A percentile compares a stretch with the other conserved stretches of the same genome.
Evolutionary conservation across 1,284 basidiomycete species (phyloP).

Genomic region (Hymenochaete sp.): DNA sequence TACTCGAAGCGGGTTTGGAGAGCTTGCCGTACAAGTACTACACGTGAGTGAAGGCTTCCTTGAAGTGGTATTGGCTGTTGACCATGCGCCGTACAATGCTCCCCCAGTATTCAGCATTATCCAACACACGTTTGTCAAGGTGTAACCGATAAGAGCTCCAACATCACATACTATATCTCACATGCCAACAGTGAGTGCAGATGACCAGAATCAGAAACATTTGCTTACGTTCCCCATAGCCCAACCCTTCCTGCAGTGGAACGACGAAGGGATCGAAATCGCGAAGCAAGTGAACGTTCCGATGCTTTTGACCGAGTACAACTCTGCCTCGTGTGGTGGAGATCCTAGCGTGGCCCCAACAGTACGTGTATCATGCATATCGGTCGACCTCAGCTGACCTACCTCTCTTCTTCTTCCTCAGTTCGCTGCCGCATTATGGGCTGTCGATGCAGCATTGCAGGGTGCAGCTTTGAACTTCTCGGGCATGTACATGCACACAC

Average conservation of each 20-base stretch:
- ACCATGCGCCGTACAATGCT: constrained; percentile 22
- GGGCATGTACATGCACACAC: constrained; percentile 43
- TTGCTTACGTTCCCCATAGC: constrained; percentile 14
- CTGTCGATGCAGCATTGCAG: constrained; percentile 43
- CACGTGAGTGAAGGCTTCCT: constrained; percentile 27
- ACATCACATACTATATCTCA: constrained; percentile 26
- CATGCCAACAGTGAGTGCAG: constrained; percentile 22
- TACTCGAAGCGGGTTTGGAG: constrained; percentile 31
- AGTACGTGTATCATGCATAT: not conserved
- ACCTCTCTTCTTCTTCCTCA: constrained; percentile 25
- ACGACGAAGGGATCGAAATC: constrained; percentile 30
- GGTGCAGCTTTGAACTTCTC: constrained; percentile 41
- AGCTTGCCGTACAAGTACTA: constrained; percentile 37
- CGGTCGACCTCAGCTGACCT: not conserved
- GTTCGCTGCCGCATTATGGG: constrained; percentile 58
- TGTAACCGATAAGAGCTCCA: constrained; percentile 6
- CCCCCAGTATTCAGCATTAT: constrained; percentile 21
- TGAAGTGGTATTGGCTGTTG: not conserved
- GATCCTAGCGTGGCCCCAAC: constrained; percentile 40
- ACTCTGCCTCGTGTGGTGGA: constrained; percentile 61
- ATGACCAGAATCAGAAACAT: not conserved
- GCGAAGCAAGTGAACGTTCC: constrained; percentile 26
- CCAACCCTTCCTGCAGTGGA: constrained; percentile 35
- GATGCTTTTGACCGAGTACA: constrained; percentile 58
- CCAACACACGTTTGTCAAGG: constrained; percentile 21